Percentiles rank a stretch among this genome's conserved stretches.
phyloP scores from a whole-genome alignment of 805 yeast genomes.

The Wickerhamiella musiphila region DNA sequence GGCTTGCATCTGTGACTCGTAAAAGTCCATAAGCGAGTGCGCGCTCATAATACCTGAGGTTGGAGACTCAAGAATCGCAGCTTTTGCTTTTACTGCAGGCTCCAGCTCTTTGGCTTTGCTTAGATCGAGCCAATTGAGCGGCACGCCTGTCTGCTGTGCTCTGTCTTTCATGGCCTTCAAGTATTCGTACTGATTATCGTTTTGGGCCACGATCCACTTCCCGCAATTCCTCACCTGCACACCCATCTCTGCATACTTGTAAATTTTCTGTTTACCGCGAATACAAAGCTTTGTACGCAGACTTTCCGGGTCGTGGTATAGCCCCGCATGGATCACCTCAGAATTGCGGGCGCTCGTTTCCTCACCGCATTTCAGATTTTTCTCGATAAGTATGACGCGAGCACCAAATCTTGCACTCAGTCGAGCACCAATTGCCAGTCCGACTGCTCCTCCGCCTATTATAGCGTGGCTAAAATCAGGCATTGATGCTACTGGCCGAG shows the following conservation, averaged over 20 bases:
- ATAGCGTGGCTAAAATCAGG: conserved; percentile 34
- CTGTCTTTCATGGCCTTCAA: conserved; percentile 35
- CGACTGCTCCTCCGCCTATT: conserved; percentile 75
- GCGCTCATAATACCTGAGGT: conserved; percentile 75
- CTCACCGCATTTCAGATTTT: conserved; percentile 45
- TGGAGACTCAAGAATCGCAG: conserved; percentile 54
- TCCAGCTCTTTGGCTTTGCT: conserved; percentile 31
- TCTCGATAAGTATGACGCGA: conserved; percentile 50
- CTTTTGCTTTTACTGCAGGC: conserved; percentile 48
- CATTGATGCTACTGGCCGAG: conserved; percentile 1
- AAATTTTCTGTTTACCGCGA: conserved; percentile 54
- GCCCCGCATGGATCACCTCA: conserved; percentile 84
- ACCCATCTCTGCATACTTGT: conserved; percentile 36
- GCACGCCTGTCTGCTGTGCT: conserved; percentile 36
- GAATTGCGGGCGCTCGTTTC: conserved; percentile 85
- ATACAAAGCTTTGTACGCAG: conserved; percentile 57
- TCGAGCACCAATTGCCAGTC: conserved; percentile 64
- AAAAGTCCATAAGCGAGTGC: conserved; percentile 52
- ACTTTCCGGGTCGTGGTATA: conserved; percentile 57
- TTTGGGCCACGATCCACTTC: conserved; percentile 75
- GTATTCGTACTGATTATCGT: conserved; percentile 41
- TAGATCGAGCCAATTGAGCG: conserved; percentile 38
- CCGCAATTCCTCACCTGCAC: conserved; percentile 50
- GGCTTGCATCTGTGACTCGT: conserved; percentile 35
- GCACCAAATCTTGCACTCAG: conserved; percentile 30